phyloP scores from a whole-genome alignment of 768 basidiomycete genomes.

The Tricholoma furcatifolium region DNA sequence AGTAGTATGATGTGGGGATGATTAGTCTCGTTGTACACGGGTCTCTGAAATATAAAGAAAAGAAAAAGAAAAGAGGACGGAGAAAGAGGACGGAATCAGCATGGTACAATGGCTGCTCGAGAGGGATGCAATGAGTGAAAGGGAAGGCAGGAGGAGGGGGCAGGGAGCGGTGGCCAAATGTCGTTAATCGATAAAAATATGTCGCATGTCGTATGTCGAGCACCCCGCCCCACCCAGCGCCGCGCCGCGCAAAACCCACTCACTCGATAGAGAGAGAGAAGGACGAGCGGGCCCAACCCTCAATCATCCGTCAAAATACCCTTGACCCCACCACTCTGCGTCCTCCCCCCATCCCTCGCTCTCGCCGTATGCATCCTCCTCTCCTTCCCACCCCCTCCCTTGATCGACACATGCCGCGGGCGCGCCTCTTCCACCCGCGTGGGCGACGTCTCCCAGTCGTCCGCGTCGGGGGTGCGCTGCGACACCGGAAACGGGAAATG shows the following conservation, averaged over 20 bases:
- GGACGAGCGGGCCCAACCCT: no score
- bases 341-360: constrained; percentile 78
- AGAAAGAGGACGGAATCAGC: no score
- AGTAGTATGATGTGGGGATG: no score
- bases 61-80: no score
- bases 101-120: no score
- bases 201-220: background rate
- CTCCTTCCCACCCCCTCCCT: constrained; percentile 15
- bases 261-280: no score
- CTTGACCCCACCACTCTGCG: constrained; percentile 84
- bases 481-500: constrained; percentile 70
- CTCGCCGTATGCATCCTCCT: constrained; percentile 70
- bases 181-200: background rate
- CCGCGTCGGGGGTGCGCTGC: constrained; percentile 18
- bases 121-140: no score
- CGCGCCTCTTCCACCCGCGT: constrained; percentile 16
- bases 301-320: constrained; percentile 53
- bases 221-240: background rate
- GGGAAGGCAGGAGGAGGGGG: no score
- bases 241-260: no score
- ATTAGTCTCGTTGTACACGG: no score
- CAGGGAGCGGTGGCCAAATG: background rate
- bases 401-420: constrained; percentile 19
- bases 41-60: no score
- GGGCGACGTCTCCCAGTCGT: constrained; percentile 16